These are phyloP conservation scores for Dactylorhiza incarnata DNA, from an alignment of 106 monocot genomes.

Conservation along the genomic window DNA sequence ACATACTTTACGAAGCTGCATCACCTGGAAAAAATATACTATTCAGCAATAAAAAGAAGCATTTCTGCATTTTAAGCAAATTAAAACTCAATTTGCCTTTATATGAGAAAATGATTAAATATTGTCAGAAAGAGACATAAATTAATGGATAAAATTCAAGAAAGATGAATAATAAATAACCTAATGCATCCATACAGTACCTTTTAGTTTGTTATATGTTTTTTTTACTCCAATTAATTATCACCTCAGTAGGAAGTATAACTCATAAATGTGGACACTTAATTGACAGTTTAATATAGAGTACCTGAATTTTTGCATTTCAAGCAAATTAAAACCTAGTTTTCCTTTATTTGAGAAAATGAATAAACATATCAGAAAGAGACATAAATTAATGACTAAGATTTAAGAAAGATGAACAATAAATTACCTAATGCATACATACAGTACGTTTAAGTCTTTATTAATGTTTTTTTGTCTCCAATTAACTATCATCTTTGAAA, in stretches of 20 bases:
- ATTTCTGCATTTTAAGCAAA: not conserved
- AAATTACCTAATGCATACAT: not conserved
- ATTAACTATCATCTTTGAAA: not conserved
- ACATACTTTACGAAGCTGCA: conserved; percentile 94
- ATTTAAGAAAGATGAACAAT: not conserved
- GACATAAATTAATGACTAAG: not conserved
- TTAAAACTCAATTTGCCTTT: not conserved
- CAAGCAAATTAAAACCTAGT: not conserved
- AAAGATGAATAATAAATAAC: too few relatives aligned
- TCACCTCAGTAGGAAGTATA: not conserved
- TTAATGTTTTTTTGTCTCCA: not conserved
- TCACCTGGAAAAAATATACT: conserved; percentile 43
- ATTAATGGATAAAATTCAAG: too few relatives aligned
- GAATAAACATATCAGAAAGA: not conserved
- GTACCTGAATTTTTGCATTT: not conserved
- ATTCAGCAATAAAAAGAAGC: not conserved
- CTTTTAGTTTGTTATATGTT: too few relatives aligned
- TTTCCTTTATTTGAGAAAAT: conserved; percentile 3
- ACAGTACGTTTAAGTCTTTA: not conserved
- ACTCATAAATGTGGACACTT: too few relatives aligned
- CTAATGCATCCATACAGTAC: too few relatives aligned
- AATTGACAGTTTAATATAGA: too few relatives aligned
- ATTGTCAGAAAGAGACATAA: too few relatives aligned
- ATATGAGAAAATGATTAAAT: too few relatives aligned
- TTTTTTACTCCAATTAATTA: not conserved